Evolutionary conservation across 148 eudicot species (phyloP), one percentile per base, ranked within the genome.

Genomic region (Camellia japonica): DNA sequence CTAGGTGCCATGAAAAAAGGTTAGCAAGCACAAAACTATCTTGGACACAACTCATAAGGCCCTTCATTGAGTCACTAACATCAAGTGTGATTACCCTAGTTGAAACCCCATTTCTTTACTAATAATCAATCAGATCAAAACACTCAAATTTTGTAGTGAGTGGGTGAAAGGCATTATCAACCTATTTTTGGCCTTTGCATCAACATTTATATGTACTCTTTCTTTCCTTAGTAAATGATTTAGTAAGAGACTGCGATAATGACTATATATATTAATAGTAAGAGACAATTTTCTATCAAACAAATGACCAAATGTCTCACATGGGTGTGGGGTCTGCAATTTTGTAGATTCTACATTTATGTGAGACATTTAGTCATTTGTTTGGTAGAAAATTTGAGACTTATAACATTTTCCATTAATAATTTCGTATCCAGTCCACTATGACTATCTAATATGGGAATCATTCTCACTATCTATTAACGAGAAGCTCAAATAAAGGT

Each of bases 101-200:
- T 41, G 70, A 75, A 78, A 60, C 49, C 49, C 66, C 41, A 68
- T 52, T 55, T 30, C 76, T 55, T 69, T 75, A 67, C 78, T 63
- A 74, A 78, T 51, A 11, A 83, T 30, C 38, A 30, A 30, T 30
- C 38, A 30, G 1, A 1, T 30, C 38, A 61, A 67, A 81, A 81
- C 73, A 80, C 64, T 77, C 42, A 60, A 71, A 10, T 66, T 72
- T 80, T 84, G 71, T 76, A 73, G 83, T 68, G 72, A 78, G 75
- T 87, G 83, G 84, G 84, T 82, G 82, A 78, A 78, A 73, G 71
- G 80, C 82, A 75, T 83, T 69, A 78, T 86, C 86, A 75, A 71
- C 88, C 84, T 75, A 78, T 81, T 78, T 79, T 83, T 86, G 73
- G 83, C 76, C 72, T 63, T 63, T 60, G 47, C 41, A 76, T 46